phyloP scores from a whole-genome alignment of 2,329 filamentous ascomycete genomes.

The Ophiostoma sp. region DNA sequence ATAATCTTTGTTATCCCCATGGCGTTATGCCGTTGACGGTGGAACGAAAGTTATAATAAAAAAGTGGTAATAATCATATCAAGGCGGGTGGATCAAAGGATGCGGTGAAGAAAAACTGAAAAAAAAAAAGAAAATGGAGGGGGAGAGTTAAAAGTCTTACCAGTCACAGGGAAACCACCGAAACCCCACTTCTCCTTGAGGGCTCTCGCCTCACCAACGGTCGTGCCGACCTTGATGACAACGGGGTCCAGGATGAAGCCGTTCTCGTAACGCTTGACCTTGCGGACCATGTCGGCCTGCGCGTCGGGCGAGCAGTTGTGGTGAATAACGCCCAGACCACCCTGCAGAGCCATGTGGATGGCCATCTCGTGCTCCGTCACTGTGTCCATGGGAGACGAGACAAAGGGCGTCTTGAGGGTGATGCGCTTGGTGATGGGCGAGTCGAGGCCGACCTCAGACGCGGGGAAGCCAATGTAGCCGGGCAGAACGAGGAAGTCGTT shows the following conservation, averaged over 20 bases:
- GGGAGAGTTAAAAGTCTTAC: slow-evolving; percentile 57
- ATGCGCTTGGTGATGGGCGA: slow-evolving; percentile 94
- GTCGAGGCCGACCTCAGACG: slow-evolving; percentile 83
- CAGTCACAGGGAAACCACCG: slow-evolving; percentile 96
- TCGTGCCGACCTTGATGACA: slow-evolving; percentile 83
- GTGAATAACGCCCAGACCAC: slow-evolving; percentile 91
- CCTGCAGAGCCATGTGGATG: slow-evolving; percentile 90
- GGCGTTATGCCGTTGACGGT: slow-evolving; percentile 86
- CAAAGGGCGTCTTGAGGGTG: slow-evolving; percentile 90
- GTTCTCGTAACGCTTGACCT: slow-evolving; percentile 99
- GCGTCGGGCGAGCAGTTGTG: slow-evolving; percentile 98
- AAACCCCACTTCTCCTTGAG: slow-evolving; percentile 99
- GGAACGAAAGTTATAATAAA: slow-evolving; percentile 99
- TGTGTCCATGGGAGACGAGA: slow-evolving; percentile 99
- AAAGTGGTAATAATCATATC: slow-evolving; percentile 77
- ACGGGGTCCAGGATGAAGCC: slow-evolving; percentile 97
- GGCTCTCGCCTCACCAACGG: slow-evolving; percentile 84
- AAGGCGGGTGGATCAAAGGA: slow-evolving; percentile 37
- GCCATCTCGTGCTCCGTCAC: slow-evolving; percentile 99
- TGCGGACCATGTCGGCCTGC: slow-evolving; percentile 98
- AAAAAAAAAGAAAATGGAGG: slow-evolving; percentile 18
- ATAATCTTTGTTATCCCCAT: slow-evolving; percentile 68
- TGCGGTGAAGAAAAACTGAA: not conserved
- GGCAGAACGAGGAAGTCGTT: slow-evolving; percentile 98
- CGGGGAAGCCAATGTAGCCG: slow-evolving; percentile 97